Percentiles rank a stretch among this genome's conserved stretches.
Evolutionary conservation across 176 grass and related monocot species (phyloP).

Genomic region (Otatea glauca): DNA sequence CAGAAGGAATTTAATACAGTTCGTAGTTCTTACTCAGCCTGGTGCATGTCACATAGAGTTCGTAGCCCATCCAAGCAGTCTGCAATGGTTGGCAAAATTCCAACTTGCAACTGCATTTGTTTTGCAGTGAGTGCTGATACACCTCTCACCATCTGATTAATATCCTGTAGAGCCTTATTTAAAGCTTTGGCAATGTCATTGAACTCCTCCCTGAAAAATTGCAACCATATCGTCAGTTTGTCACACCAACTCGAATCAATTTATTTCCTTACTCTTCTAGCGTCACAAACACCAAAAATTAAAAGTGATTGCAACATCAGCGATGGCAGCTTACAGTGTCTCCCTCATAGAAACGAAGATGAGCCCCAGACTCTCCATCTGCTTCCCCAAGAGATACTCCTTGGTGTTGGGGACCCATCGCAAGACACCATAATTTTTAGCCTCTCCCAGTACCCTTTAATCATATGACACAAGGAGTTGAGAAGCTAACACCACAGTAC

Average conservation of each 20-base stretch:
- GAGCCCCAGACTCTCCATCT: conserved; percentile 65
- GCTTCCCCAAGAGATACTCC: conserved; percentile 68
- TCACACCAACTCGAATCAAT: conserved; percentile 16
- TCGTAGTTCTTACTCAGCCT: conserved; percentile 62
- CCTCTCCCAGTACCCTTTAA: conserved; percentile 59
- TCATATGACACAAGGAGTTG: conserved; percentile 10
- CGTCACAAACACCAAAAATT: neutral
- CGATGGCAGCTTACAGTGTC: conserved; percentile 56
- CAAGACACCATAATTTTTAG: conserved; percentile 72
- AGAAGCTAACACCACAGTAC: neutral
- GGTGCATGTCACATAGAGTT: conserved; percentile 66
- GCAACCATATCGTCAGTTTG: neutral
- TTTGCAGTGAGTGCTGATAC: conserved; percentile 52
- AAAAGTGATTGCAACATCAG: conserved; percentile 5
- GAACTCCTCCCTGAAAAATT: conserved; percentile 66
- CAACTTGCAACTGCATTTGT: conserved; percentile 75
- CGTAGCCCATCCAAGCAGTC: conserved; percentile 74
- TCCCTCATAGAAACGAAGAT: conserved; percentile 59
- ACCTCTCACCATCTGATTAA: conserved; percentile 68
- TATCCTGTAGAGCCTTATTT: conserved; percentile 62
- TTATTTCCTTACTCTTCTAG: neutral
- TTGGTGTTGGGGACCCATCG: conserved; percentile 54
- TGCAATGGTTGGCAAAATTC: conserved; percentile 67
- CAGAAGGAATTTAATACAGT: conserved; percentile 7
- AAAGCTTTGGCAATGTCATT: conserved; percentile 61